Evolutionary conservation across 192 early-diverging fungal genomes (phyloP).

Genomic region (Dispira simplex): DNA sequence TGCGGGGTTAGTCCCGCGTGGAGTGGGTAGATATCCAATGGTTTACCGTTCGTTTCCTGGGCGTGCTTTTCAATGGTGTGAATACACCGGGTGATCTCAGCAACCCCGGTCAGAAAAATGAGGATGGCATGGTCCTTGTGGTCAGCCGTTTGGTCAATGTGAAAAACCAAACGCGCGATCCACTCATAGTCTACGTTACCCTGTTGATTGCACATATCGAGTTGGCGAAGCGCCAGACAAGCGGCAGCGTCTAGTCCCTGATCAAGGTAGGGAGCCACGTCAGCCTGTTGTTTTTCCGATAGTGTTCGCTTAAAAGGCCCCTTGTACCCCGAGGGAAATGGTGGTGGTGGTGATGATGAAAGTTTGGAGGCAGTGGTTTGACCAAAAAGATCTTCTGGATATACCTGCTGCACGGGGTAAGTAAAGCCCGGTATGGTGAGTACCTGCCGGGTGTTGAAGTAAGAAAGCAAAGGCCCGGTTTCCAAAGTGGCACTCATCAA

Average conservation of each 20-base stretch:
- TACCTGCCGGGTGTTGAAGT: constrained; percentile 52
- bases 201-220: not conserved
- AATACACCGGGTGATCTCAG: constrained; percentile 56
- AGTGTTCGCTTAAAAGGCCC: not conserved
- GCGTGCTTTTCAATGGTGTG: constrained; percentile 23
- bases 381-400: constrained; percentile 22
- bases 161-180: constrained; percentile 35
- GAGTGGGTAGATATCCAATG: constrained; percentile 33
- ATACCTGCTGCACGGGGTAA: constrained; percentile 51
- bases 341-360: no score
- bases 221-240: not conserved
- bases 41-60: not conserved
- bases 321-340: not conserved
- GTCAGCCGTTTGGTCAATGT: constrained; percentile 36
- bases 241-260: not conserved
- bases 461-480: constrained; percentile 54
- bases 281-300: not conserved
- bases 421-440: constrained; percentile 63
- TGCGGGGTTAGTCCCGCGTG: constrained; percentile 36
- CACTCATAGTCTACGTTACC: constrained; percentile 40
- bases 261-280: not conserved
- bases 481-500: constrained; percentile 91
- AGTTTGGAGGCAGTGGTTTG: no score
- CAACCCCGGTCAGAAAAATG: constrained; percentile 58
- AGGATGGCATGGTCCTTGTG: constrained; percentile 38